A percentile compares a stretch with the other conserved stretches of the same genome.
These are phyloP conservation scores for Diaporthe longicolla DNA, from an alignment of 2,329 filamentous ascomycete genomes.

Conservation along the genomic window DNA sequence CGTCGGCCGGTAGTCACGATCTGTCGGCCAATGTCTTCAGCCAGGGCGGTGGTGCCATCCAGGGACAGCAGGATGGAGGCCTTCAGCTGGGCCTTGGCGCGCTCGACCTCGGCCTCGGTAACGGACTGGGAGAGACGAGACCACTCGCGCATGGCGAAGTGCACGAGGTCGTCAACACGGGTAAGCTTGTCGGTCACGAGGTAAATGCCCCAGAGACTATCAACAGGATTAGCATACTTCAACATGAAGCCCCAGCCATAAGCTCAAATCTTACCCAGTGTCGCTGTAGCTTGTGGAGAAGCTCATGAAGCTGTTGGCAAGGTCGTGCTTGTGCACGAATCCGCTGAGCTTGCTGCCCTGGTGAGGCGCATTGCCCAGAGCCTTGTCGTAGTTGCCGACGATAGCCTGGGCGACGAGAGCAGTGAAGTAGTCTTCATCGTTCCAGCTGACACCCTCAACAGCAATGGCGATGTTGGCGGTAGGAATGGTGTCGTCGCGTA, in stretches of 20 bases:
- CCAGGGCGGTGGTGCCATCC: slow-evolving; percentile 96
- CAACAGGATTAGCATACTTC: slow-evolving; percentile 51
- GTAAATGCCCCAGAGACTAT: slow-evolving; percentile 99
- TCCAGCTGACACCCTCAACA: slow-evolving; percentile 99
- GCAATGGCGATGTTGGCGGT: slow-evolving; percentile 98
- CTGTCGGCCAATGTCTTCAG: slow-evolving; percentile 98
- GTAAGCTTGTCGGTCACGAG: slow-evolving; percentile 92
- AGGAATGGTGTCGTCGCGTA: slow-evolving; percentile 95
- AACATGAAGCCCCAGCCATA: not conserved
- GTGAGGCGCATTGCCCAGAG: slow-evolving; percentile 97
- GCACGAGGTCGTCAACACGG: slow-evolving; percentile 92
- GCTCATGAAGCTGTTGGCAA: slow-evolving; percentile 99
- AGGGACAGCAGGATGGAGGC: slow-evolving; percentile 97
- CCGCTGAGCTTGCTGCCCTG: slow-evolving; percentile 98
- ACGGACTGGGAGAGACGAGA: slow-evolving; percentile 93
- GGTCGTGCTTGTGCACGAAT: slow-evolving; percentile 92
- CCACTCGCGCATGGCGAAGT: slow-evolving; percentile 99
- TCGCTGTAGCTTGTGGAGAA: slow-evolving; percentile 99
- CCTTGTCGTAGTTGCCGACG: slow-evolving; percentile 99
- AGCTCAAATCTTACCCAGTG: slow-evolving; percentile 81
- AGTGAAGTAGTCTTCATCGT: slow-evolving; percentile 99
- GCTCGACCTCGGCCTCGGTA: slow-evolving; percentile 91
- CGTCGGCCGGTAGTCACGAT: slow-evolving; percentile 96
- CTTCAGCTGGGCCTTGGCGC: slow-evolving; percentile 99
- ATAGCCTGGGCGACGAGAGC: slow-evolving; percentile 98